Evolutionary conservation across 331 rosid genomes (phyloP).

Genomic region (Rosa hybrid): DNA sequence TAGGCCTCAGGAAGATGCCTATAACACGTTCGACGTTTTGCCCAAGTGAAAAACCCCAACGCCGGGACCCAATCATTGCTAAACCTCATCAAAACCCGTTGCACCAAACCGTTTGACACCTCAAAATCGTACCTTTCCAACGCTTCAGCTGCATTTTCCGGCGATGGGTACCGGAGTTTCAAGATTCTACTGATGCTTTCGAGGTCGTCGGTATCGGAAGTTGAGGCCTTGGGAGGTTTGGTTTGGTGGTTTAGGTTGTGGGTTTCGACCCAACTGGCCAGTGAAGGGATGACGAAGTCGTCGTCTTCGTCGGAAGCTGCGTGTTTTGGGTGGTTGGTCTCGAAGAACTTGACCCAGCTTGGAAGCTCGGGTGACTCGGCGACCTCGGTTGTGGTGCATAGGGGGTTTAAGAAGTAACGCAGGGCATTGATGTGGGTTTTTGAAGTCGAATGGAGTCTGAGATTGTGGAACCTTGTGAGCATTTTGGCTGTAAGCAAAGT

Average conservation of each 20-base stretch:
- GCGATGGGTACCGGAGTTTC: slow-evolving; percentile 49
- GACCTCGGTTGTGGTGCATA: slow-evolving; percentile 40
- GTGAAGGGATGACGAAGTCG: slow-evolving; percentile 81
- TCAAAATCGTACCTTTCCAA: slow-evolving; percentile 34
- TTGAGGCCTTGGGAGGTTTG: slow-evolving; percentile 4
- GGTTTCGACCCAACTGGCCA: slow-evolving; percentile 65
- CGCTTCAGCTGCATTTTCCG: slow-evolving; percentile 46
- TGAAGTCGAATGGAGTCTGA: slow-evolving; percentile 16
- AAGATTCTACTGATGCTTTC: slow-evolving; percentile 47
- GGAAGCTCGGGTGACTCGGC: slow-evolving; percentile 75
- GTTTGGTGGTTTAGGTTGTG: slow-evolving; percentile 27
- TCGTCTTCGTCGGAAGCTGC: slow-evolving; percentile 37
- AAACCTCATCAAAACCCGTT: slow-evolving; percentile 64
- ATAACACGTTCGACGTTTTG: slow-evolving; percentile 67
- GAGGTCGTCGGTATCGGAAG: slow-evolving; percentile 29
- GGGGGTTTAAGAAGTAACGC: slow-evolving; percentile 27
- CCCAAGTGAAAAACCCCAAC: slow-evolving; percentile 71
- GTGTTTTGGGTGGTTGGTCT: slow-evolving; percentile 24
- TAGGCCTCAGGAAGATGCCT: slow-evolving; percentile 50
- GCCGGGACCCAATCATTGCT: slow-evolving; percentile 64
- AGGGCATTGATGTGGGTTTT: slow-evolving; percentile 19
- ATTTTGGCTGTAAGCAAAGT: slow-evolving; percentile 29
- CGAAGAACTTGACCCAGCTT: slow-evolving; percentile 55
- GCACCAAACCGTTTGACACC: slow-evolving; percentile 43
- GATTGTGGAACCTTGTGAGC: slow-evolving; percentile 35